Percentiles rank a stretch among this genome's conserved stretches.
Evolutionary conservation across 2,329 filamentous ascomycete species (phyloP).

Genomic region (Aureobasidium namibiae): DNA sequence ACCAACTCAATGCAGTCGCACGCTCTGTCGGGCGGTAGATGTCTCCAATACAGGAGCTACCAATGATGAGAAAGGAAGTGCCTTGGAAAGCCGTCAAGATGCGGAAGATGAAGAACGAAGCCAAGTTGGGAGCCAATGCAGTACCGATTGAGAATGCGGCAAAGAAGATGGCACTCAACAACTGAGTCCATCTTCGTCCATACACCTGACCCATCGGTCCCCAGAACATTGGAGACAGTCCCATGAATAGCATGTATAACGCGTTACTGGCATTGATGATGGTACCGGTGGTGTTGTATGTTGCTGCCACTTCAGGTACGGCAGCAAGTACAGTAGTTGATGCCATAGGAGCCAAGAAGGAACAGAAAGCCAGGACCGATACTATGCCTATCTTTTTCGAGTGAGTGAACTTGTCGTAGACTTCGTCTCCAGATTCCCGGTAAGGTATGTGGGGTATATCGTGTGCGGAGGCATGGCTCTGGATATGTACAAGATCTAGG

Average conservation of each 20-base stretch:
- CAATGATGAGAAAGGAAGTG: conserved; percentile 65
- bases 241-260: conserved; percentile 68
- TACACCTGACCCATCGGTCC: conserved; percentile 54
- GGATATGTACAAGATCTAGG: conserved; percentile 13
- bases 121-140: conserved; percentile 62
- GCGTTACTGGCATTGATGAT: conserved; percentile 70
- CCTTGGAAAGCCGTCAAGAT: conserved; percentile 68
- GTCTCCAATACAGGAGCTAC: conserved; percentile 58
- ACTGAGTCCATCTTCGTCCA: conserved; percentile 41
- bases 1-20: conserved; percentile 66
- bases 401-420: conserved; percentile 57
- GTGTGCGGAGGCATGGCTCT: conserved; percentile 17
- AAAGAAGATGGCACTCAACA: conserved; percentile 56
- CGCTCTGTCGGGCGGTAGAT: conserved; percentile 52
- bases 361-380: conserved; percentile 61
- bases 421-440: conserved; percentile 41
- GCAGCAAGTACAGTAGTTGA: conserved; percentile 67
- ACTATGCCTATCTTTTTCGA: conserved; percentile 61
- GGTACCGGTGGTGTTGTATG: conserved; percentile 56
- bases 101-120: conserved; percentile 65
- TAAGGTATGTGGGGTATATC: conserved; percentile 22
- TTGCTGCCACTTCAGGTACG: conserved; percentile 61
- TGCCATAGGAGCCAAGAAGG: conserved; percentile 66
- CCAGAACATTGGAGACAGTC: conserved; percentile 60
- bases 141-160: conserved; percentile 63